Percentiles rank a stretch among this genome's conserved stretches.
phyloP scores from a whole-genome alignment of 192 early-diverging fungal species.

The Coemansia sp. region DNA sequence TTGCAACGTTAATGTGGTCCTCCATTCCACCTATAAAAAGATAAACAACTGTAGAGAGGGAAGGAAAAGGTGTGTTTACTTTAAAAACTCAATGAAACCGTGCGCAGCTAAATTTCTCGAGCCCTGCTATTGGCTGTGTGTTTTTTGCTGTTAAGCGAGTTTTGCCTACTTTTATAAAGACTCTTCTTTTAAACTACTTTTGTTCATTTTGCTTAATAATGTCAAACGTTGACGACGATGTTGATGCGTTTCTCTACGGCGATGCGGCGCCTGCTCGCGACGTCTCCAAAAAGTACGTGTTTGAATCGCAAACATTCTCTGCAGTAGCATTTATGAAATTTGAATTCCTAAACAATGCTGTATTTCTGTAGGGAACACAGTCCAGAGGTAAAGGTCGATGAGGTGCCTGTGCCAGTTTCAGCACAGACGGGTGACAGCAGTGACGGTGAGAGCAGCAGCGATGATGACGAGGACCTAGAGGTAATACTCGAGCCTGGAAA shows the following conservation, averaged over 20 bases:
- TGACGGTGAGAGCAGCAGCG: slow-evolving; percentile 4
- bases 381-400: not conserved
- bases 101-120: not conserved
- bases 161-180: not conserved
- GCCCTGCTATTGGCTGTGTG: not conserved
- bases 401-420: not conserved
- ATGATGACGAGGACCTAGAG: slow-evolving; percentile 39
- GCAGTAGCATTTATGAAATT: not conserved
- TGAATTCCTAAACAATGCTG: not conserved
- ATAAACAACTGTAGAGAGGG: not conserved
- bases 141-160: not conserved
- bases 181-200: not conserved
- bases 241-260: slow-evolving; percentile 50
- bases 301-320: not conserved
- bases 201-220: slow-evolving; percentile 12
- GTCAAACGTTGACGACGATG: slow-evolving; percentile 31
- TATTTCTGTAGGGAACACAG: not conserved
- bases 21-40: slow-evolving; percentile 34
- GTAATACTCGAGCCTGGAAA: slow-evolving; percentile 46
- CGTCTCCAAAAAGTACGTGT: slow-evolving; percentile 3
- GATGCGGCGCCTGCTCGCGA: slow-evolving; percentile 10
- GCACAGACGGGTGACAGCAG: slow-evolving; percentile 3
- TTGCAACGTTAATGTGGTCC: slow-evolving; percentile 66
- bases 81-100: not conserved
- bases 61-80: not conserved